Conservation (phyloP, 345 rosid genomes). For the Orychophragmus violaceus region DNA sequence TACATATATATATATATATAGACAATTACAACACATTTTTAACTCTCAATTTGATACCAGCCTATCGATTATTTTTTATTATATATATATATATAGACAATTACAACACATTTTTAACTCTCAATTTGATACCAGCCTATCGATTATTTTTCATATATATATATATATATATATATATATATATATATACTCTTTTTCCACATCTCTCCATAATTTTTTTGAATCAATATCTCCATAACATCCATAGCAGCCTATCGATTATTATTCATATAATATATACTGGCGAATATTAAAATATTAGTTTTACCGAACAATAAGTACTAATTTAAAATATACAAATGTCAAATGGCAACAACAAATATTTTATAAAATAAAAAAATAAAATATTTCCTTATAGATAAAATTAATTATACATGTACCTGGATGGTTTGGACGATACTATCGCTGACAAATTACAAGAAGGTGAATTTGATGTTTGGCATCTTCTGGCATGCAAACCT, state of each 20-base stretch:
- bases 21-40: slow-evolving; percentile 17
- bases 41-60: slow-evolving; percentile 1
- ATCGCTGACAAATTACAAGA: slow-evolving; percentile 28
- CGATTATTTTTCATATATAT: not conserved
- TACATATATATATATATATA: not conserved
- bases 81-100: slow-evolving; percentile 8
- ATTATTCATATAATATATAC: not conserved
- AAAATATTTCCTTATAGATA: not conserved
- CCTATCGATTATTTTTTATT: not conserved
- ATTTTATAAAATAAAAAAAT: not conserved
- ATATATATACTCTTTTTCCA: too few species aligned
- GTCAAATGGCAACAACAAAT: not conserved
- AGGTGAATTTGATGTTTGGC: slow-evolving; percentile 30
- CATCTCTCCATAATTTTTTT: too few species aligned
- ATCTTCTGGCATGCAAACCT: slow-evolving; percentile 37
- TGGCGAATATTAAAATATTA: not conserved
- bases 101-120: slow-evolving; percentile 3
- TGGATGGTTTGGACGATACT: slow-evolving; percentile 25
- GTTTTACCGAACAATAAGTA: not conserved
- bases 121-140: slow-evolving; percentile 8
- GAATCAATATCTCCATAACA: too few species aligned
- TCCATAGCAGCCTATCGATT: slow-evolving; percentile 1
- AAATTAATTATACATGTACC: not conserved
- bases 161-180: too few species aligned
- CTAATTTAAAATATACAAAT: not conserved